phyloP scores from a whole-genome alignment of 345 rosid species.

The Euphorbia lathyris region DNA sequence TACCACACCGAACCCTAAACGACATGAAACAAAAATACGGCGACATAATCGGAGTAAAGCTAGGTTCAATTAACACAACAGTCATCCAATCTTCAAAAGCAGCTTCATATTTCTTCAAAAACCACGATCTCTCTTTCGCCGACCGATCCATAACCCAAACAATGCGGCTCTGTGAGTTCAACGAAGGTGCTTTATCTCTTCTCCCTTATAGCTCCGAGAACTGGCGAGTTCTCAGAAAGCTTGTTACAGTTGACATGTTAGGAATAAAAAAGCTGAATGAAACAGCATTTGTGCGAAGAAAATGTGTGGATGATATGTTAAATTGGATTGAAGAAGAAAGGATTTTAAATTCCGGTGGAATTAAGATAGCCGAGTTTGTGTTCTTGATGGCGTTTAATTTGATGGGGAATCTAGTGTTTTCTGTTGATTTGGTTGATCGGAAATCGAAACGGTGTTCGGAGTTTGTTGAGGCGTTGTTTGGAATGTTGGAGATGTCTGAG shows the following conservation, averaged over 20 bases:
- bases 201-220: conserved; percentile 50
- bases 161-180: conserved; percentile 20
- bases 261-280: conserved; percentile 40
- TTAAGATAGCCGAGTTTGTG: conserved; percentile 38
- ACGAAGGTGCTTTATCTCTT: conserved; percentile 42
- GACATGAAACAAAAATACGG: conserved; percentile 25
- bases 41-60: conserved; percentile 49
- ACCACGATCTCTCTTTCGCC: conserved; percentile 49
- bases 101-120: conserved; percentile 49
- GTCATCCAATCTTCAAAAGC: conserved; percentile 43
- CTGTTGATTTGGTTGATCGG: conserved; percentile 43
- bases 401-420: conserved; percentile 53
- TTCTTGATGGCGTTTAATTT: conserved; percentile 44
- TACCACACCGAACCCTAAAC: conserved; percentile 38
- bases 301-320: conserved; percentile 44
- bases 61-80: conserved; percentile 49
- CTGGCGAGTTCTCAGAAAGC: conserved; percentile 48
- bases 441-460: conserved; percentile 29
- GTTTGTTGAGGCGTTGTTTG: conserved; percentile 28
- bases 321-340: conserved; percentile 40
- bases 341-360: neutral
- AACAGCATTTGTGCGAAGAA: conserved; percentile 33
- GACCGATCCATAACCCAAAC: conserved; percentile 28
- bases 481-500: conserved; percentile 40
- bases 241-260: conserved; percentile 48